Base-by-base conservation (phyloP, 768 basidiomycete species). In the Chiua virens region DNA sequence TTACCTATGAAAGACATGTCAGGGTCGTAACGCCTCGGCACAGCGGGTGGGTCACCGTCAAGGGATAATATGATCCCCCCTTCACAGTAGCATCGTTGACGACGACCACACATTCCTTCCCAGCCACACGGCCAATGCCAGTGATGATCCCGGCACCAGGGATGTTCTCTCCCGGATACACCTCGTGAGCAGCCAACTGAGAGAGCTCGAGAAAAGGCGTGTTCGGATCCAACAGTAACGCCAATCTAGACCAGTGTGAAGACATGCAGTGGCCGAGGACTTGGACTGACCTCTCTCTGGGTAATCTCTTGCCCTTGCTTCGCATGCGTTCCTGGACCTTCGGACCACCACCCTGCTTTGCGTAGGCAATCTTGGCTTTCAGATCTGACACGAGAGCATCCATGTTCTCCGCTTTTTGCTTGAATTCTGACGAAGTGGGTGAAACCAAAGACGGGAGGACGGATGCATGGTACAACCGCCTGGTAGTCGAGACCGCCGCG, bases 11-110 rank as follows among this genome's bases (percentile, higher is more conserved):
- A 27, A 55, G 46, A 42, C 32, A 17, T 2, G 30, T 63, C 38
- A 51, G 32, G 17, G 3, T 15, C 17, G 7, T 10, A n/a, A 30
- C 6, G n/a, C 20, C 5, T 18, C 21, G 42, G 39, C n/a, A 18
- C 4, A 37, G 36, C 8, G 21, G 15, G 30, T 30, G 7, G 32
- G 76, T 50, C 54, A 83, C 90, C 15, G 91, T 93, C 44, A 94
- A 69, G 20, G 92, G 93, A 63, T 92, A 92, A 68, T 96, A 96
- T 1, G 89, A 89, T 8, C 93, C 93, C 14, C 93, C 93, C 67
- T 94, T 94, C 23, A 93, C 91, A 8, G 91, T 93, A 28, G 93
- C 87, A 64, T 98, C 94, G 67, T 97, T 98, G n/a, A 91, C 88
- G 5, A 96, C 85, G 5, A 98, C 70, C 56, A 97, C 83, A 62